Base-by-base conservation (phyloP, 345 rosid species). In the Arabidopsis arenosa region DNA sequence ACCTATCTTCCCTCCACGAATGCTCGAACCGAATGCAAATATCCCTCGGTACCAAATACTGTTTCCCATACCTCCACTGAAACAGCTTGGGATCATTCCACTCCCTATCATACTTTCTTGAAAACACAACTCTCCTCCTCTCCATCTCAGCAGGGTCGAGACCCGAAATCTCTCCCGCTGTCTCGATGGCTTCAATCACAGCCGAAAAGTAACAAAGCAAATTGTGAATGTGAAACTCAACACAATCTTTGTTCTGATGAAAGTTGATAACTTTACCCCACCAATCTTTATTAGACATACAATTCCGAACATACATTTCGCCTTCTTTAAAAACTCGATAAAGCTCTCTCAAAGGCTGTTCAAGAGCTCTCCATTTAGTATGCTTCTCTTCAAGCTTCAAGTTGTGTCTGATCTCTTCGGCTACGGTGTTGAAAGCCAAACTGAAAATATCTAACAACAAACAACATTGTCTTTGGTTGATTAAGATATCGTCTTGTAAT, bases 301-400 rank as follows among this genome's bases (percentile, higher is more conserved):
- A 90, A 30, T 84, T 86, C 47, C 80, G 70, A 69, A 95, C 86
- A 48, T 90, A 95, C n/a, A 79, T 45, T 73, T 95, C 99, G 28
- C 96, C 99, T 84, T 90, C 99, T 80, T 83, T 89, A 26, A 95
- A 89, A 3, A 92, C 90, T 80, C 90, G 78, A 23, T 81, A 68
- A 7, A 95, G 85, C 85, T 90, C 98, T 72, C 80, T 85, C 37
- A 95, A 70, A 9, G 96, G 98, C 76, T 80, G 88, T 35, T 90
- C 96, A 33, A 92, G 91, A n/a, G 93, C 87, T 75, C 84, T 90
- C 99, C 99, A 95, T 68, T 95, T 95, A 18, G 87, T 84, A 77
- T 76, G 85, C 74, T 81, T 92, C 80, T 95, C 99, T 75, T 88
- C 97, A 6, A 91, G 84, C 77, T 85, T 90, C 72, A 95, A 82